These are phyloP conservation scores for Jacaranda copaia DNA, from an alignment of 257 asterid genomes.

Conservation along the genomic window DNA sequence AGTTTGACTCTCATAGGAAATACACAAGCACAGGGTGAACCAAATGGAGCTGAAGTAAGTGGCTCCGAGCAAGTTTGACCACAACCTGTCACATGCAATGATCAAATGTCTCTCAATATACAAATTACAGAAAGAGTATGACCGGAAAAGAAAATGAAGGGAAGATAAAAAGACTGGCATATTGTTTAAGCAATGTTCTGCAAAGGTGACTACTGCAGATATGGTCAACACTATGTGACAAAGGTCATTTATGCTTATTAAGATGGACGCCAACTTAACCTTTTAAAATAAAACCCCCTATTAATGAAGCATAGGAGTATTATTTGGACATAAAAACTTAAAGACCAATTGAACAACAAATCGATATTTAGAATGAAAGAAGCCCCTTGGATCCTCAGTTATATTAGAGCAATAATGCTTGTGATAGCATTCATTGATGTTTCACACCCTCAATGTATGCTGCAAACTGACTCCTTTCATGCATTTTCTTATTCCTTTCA, in stretches of 20 bases:
- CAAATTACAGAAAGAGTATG: background rate
- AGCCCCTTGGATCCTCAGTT: no score
- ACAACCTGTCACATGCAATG: slow-evolving; percentile 68
- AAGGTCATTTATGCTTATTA: background rate
- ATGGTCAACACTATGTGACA: background rate
- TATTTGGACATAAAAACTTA: no score
- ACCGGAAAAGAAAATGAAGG: slow-evolving; percentile 5
- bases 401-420: no score
- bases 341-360: no score
- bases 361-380: no score
- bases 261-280: background rate
- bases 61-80: slow-evolving; percentile 87
- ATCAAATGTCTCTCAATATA: slow-evolving; percentile 29
- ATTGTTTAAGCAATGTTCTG: slow-evolving; percentile 7
- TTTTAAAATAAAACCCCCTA: background rate
- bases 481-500: no score
- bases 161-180: background rate
- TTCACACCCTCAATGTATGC: no score
- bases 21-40: slow-evolving; percentile 94
- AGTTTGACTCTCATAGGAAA: slow-evolving; percentile 95
- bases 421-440: no score
- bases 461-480: no score
- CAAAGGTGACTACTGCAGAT: slow-evolving; percentile 3
- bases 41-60: slow-evolving; percentile 79
- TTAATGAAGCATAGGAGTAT: no score